Percentiles rank a stretch among this genome's conserved stretches.
Evolutionary conservation across 768 basidiomycete species (phyloP).

Genomic region (Tylopilus balloui): DNA sequence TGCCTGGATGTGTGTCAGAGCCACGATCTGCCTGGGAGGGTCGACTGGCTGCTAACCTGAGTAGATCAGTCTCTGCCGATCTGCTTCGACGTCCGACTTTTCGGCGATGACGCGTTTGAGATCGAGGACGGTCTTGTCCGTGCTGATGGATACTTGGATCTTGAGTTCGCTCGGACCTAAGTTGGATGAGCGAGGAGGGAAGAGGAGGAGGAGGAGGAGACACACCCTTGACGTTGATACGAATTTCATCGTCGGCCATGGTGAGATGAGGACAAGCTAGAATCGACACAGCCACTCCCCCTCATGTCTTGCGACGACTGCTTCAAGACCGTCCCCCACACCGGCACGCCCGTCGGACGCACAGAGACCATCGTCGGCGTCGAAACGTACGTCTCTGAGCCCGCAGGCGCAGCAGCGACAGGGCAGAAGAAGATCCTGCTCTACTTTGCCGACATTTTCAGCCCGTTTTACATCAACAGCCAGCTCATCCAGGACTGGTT

Average conservation of each 20-base stretch:
- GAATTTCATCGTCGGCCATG: slow-evolving; percentile 59
- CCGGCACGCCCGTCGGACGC: slow-evolving; percentile 41
- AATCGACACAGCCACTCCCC: slow-evolving; percentile 10
- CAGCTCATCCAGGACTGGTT: slow-evolving; percentile 62
- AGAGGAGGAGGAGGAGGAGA: too few relatives aligned
- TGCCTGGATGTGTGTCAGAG: slow-evolving; percentile 37
- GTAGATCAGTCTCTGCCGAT: slow-evolving; percentile 88
- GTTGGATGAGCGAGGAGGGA: not conserved
- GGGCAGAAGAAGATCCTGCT: slow-evolving; percentile 45
- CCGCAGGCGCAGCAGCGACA: slow-evolving; percentile 15
- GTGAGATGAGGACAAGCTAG: slow-evolving; percentile 21
- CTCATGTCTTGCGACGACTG: slow-evolving; percentile 48
- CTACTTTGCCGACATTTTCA: slow-evolving; percentile 56
- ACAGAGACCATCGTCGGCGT: slow-evolving; percentile 37
- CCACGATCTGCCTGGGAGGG: not conserved
- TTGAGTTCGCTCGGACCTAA: slow-evolving; percentile 89
- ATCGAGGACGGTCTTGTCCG: slow-evolving; percentile 82
- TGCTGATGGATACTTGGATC: slow-evolving; percentile 76
- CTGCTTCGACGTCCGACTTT: slow-evolving; percentile 81
- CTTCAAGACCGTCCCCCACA: slow-evolving; percentile 48
- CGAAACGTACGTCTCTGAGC: slow-evolving; percentile 53
- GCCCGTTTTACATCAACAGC: slow-evolving; percentile 55
- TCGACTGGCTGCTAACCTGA: slow-evolving; percentile 51
- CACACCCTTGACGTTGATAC: slow-evolving; percentile 67
- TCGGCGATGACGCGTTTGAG: slow-evolving; percentile 88